These are phyloP conservation scores for Candida tetrigidarum DNA, from an alignment of 1,139 yeast genomes.

Conservation along the genomic window DNA sequence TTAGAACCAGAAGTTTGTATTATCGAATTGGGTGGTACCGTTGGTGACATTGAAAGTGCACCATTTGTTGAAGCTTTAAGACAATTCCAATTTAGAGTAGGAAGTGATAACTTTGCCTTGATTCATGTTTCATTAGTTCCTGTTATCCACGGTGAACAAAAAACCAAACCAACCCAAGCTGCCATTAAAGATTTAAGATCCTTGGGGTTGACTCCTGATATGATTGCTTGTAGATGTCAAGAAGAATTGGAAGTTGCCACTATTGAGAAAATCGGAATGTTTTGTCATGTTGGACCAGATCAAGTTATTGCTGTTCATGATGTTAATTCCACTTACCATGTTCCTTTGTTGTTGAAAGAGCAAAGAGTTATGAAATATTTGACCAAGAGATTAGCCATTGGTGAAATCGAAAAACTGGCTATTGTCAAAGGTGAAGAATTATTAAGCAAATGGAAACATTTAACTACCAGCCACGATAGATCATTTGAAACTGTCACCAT, in stretches of 20 bases:
- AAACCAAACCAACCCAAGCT: slow-evolving; percentile 99
- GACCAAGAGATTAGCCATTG: slow-evolving; percentile 66
- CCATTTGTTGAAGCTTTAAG: slow-evolving; percentile 99
- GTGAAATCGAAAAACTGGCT: slow-evolving; percentile 59
- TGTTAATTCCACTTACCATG: slow-evolving; percentile 96
- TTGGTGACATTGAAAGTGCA: slow-evolving; percentile 98
- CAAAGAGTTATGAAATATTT: slow-evolving; percentile 84
- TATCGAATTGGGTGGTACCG: slow-evolving; percentile 98
- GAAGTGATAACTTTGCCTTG: slow-evolving; percentile 89
- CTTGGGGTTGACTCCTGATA: slow-evolving; percentile 92
- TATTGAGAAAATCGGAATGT: slow-evolving; percentile 95
- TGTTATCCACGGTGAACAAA: slow-evolving; percentile 97
- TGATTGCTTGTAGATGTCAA: slow-evolving; percentile 97
- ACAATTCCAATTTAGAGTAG: slow-evolving; percentile 98
- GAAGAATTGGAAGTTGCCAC: slow-evolving; percentile 81
- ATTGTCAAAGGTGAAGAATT: slow-evolving; percentile 66
- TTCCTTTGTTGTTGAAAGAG: slow-evolving; percentile 86
- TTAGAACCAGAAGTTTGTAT: slow-evolving; percentile 92
- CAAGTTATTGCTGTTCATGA: slow-evolving; percentile 98
- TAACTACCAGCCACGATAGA: slow-evolving; percentile 79
- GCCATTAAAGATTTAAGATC: slow-evolving; percentile 97
- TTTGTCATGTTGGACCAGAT: slow-evolving; percentile 97
- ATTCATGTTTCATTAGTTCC: slow-evolving; percentile 98
- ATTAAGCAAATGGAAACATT: slow-evolving; percentile 76
- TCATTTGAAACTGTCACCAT: slow-evolving; percentile 88